phyloP scores from a whole-genome alignment of 768 basidiomycete genomes.

The Boletus insuetus region DNA sequence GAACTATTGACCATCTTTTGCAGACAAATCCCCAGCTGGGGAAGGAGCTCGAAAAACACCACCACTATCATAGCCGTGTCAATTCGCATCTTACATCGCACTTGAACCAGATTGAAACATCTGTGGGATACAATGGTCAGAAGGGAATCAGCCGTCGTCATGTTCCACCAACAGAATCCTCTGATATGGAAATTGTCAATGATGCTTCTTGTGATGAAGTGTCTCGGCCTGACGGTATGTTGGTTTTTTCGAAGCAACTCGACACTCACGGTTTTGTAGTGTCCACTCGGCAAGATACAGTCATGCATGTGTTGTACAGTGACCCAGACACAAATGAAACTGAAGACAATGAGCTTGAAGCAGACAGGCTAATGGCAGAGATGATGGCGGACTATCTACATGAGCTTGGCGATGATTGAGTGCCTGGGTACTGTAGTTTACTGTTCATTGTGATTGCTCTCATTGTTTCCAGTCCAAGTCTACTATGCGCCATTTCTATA shows the following conservation, averaged over 20 bases:
- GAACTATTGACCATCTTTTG: neutral
- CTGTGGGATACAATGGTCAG: neutral
- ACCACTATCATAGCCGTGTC: neutral
- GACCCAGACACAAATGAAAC: neutral
- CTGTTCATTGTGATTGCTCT: no score
- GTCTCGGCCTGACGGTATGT: neutral
- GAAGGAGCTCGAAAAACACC: neutral
- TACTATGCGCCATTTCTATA: no score
- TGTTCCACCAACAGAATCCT: neutral
- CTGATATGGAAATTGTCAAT: neutral
- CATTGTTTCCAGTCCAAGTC: no score
- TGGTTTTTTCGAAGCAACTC: neutral
- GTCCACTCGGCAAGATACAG: no score
- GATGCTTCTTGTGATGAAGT: neutral
- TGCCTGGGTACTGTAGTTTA: no score
- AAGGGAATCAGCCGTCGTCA: neutral
- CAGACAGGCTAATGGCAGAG: neutral
- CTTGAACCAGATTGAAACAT: neutral
- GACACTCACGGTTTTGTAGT: no score
- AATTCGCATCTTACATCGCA: neutral
- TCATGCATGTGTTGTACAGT: no score
- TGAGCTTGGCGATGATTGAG: neutral
- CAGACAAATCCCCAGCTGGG: neutral
- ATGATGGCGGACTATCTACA: neutral
- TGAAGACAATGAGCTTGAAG: no score